Percentiles rank a stretch among this genome's conserved stretches.
Conservation (phyloP, 2,329 filamentous ascomycete genomes). For the Lachnellula cervina region DNA sequence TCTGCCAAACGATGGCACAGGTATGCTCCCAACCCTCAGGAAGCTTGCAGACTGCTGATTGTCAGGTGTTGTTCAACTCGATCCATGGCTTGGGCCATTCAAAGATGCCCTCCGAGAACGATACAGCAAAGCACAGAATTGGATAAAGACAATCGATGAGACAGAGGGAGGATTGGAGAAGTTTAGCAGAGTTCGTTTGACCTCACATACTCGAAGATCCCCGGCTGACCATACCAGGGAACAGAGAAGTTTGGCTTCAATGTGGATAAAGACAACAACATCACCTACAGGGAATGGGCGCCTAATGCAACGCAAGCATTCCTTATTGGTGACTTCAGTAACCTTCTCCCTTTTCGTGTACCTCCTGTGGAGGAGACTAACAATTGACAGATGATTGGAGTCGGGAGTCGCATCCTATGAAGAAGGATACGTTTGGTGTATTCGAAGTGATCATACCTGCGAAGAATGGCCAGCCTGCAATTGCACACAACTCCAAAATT, state of each 20-base stretch:
- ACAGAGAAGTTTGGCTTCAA: slow-evolving; percentile 84
- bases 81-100: slow-evolving; percentile 88
- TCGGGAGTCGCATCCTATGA: slow-evolving; percentile 78
- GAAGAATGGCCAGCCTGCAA: slow-evolving; percentile 68
- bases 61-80: slow-evolving; percentile 76
- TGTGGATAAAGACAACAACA: slow-evolving; percentile 74
- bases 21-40: slow-evolving; percentile 38
- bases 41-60: slow-evolving; percentile 14
- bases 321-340: slow-evolving; percentile 93
- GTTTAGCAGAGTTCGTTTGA: slow-evolving; percentile 67
- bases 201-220: not conserved
- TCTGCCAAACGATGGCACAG: slow-evolving; percentile 66
- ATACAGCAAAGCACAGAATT: slow-evolving; percentile 74
- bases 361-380: slow-evolving; percentile 17
- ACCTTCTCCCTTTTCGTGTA: slow-evolving; percentile 15
- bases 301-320: slow-evolving; percentile 81
- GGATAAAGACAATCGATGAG: slow-evolving; percentile 79
- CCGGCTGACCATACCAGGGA: slow-evolving; percentile 50
- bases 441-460: slow-evolving; percentile 79
- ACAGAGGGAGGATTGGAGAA: slow-evolving; percentile 86
- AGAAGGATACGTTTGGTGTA: slow-evolving; percentile 75
- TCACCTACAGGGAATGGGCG: slow-evolving; percentile 93
- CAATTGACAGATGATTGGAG: slow-evolving; percentile 71
- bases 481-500: slow-evolving; percentile 90
- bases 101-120: slow-evolving; percentile 69